Percentiles rank a stretch among this genome's conserved stretches.
Evolutionary conservation across 1,139 yeast species (phyloP).

Genomic region (Groenewaldozyma auringiensis): DNA sequence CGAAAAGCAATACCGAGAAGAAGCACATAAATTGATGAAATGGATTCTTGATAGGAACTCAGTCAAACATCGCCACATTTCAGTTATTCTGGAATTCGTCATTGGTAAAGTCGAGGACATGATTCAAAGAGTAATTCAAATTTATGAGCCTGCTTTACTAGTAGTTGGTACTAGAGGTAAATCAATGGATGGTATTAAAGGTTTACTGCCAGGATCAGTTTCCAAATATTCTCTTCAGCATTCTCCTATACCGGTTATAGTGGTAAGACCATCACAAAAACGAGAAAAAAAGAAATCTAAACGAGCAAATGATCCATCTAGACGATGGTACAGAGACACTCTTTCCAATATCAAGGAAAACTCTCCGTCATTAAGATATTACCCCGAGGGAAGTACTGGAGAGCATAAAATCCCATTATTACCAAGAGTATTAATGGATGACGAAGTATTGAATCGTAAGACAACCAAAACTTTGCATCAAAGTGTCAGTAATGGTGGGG

Average conservation of each 20-base stretch:
- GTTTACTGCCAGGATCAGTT: conserved; percentile 38
- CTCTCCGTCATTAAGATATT: conserved; percentile 11
- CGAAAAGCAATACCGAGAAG: conserved; percentile 34
- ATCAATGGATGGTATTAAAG: conserved; percentile 39
- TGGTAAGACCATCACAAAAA: conserved; percentile 52
- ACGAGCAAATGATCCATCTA: conserved; percentile 30
- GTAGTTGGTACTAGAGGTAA: conserved; percentile 53
- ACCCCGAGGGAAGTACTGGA: conserved; percentile 17
- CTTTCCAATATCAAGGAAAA: conserved; percentile 8
- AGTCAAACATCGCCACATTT: conserved; percentile 22
- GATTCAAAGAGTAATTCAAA: conserved; percentile 46
- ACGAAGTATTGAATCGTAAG: background rate
- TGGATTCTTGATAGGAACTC: conserved; percentile 42
- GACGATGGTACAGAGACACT: conserved; percentile 17
- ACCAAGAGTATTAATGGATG: conserved; percentile 7
- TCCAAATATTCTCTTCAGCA: conserved; percentile 61
- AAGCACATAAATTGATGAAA: conserved; percentile 34
- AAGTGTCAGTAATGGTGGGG: background rate
- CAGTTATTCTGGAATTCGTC: conserved; percentile 52
- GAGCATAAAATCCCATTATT: conserved; percentile 12
- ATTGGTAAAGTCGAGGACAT: conserved; percentile 55
- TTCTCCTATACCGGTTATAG: conserved; percentile 61
- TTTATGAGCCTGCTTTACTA: conserved; percentile 58
- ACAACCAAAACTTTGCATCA: background rate
- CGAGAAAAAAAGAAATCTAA: conserved; percentile 28